Evolutionary conservation across 1,139 yeast genomes (phyloP).

Genomic region (Hemisphaericaspora lyxosophila): DNA sequence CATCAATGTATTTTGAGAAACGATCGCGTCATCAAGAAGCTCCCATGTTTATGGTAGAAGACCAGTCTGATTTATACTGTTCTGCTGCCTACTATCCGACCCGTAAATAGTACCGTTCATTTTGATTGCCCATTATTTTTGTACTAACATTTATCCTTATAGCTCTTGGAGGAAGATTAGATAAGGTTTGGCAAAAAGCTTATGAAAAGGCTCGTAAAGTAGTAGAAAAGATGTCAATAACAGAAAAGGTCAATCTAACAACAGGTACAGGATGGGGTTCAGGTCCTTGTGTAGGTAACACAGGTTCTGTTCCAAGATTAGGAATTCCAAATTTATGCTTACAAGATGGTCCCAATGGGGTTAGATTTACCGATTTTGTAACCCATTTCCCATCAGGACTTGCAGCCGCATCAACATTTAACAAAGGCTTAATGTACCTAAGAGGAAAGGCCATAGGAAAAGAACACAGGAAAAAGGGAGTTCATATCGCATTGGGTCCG

Average conservation of each 20-base stretch:
- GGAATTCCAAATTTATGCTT: constrained; percentile 59
- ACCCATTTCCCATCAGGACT: constrained; percentile 61
- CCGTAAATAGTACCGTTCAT: constrained; percentile 22
- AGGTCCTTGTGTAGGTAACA: constrained; percentile 65
- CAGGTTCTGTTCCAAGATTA: constrained; percentile 58
- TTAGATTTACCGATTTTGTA: constrained; percentile 56
- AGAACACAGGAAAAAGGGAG: constrained; percentile 57
- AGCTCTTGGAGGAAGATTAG: constrained; percentile 46
- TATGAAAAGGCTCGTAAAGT: constrained; percentile 54
- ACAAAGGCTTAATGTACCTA: constrained; percentile 48
- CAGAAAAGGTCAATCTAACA: constrained; percentile 62
- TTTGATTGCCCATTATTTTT: neutral
- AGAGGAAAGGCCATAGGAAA: constrained; percentile 60
- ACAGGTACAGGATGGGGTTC: constrained; percentile 68
- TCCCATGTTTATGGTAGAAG: constrained; percentile 31
- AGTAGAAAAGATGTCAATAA: constrained; percentile 52
- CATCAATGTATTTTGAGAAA: constrained; percentile 16
- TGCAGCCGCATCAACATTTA: constrained; percentile 60
- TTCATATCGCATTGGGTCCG: constrained; percentile 63
- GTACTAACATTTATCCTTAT: constrained; percentile 6
- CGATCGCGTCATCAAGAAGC: constrained; percentile 38
- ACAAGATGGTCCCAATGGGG: constrained; percentile 68
- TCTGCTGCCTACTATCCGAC: constrained; percentile 36
- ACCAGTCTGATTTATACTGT: constrained; percentile 26
- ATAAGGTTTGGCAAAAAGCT: constrained; percentile 55